These are phyloP conservation scores for Alternaria ventricosa DNA, from an alignment of 2,329 filamentous ascomycete genomes.

Conservation along the genomic window DNA sequence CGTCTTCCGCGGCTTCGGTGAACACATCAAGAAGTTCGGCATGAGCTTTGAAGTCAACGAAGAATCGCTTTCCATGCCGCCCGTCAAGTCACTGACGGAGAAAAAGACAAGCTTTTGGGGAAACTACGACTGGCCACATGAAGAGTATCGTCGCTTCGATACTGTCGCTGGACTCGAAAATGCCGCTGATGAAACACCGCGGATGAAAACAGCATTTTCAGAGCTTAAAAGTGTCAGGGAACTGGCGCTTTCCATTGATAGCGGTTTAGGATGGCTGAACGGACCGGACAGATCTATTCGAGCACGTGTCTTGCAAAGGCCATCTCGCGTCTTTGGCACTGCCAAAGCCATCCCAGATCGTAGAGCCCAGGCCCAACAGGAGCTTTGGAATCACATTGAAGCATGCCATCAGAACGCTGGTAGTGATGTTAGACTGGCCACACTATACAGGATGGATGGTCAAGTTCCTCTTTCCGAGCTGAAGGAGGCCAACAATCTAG, in stretches of 20 bases:
- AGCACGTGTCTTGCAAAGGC: conserved; percentile 55
- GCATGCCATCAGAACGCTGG: conserved; percentile 23
- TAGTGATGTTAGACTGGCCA: conserved; percentile 36
- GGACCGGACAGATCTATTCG: conserved; percentile 65
- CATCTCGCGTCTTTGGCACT: conserved; percentile 56
- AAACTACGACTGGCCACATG: conserved; percentile 68
- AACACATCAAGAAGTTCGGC: conserved; percentile 67
- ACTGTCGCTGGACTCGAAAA: conserved; percentile 66
- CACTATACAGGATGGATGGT: conserved; percentile 36
- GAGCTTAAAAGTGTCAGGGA: conserved; percentile 64
- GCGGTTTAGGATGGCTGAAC: conserved; percentile 70
- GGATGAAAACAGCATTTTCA: conserved; percentile 67
- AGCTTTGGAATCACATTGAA: conserved; percentile 46
- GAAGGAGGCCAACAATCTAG: conserved; percentile 16
- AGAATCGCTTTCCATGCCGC: conserved; percentile 56
- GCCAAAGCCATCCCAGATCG: conserved; percentile 48
- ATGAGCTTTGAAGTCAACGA: conserved; percentile 74
- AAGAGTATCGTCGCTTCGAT: conserved; percentile 65
- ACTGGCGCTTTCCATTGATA: conserved; percentile 71
- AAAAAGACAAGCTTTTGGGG: conserved; percentile 67
- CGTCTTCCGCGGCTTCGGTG: conserved; percentile 67
- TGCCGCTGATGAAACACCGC: conserved; percentile 67
- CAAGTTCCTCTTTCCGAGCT: conserved; percentile 20
- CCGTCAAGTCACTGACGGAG: conserved; percentile 63
- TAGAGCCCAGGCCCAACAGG: conserved; percentile 42